Evolutionary conservation across 768 basidiomycete species (phyloP).

Genomic region (Tulasnella sp.): DNA sequence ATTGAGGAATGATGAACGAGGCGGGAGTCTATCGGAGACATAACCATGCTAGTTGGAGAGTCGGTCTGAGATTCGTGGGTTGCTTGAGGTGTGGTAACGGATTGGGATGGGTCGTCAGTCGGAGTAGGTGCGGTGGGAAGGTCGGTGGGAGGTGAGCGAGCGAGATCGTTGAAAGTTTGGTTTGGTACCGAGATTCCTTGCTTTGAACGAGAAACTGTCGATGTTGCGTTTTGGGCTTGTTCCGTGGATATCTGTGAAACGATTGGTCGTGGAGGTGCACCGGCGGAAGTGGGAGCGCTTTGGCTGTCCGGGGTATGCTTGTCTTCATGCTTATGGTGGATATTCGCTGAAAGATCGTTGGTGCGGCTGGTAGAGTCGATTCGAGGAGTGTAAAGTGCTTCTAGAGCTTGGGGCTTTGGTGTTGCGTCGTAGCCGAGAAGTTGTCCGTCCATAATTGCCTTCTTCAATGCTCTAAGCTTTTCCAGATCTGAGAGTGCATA

Average conservation of each 20-base stretch:
- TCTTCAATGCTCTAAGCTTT: conserved; percentile 18
- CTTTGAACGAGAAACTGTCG: background rate
- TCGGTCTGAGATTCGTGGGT: background rate
- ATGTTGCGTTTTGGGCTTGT: background rate
- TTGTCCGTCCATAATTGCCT: conserved; percentile 15
- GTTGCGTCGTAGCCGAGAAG: background rate
- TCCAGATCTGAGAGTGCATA: background rate
- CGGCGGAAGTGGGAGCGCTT: background rate
- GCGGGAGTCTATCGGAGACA: background rate
- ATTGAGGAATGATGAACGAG: background rate
- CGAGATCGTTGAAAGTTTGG: background rate
- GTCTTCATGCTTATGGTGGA: background rate
- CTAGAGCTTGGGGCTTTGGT: conserved; percentile 20
- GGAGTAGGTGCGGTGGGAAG: background rate
- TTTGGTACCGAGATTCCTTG: background rate
- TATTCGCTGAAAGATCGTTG: background rate
- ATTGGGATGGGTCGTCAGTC: background rate
- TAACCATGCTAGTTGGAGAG: background rate
- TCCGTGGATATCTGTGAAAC: background rate
- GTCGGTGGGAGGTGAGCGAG: background rate
- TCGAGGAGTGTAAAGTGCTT: conserved; percentile 14
- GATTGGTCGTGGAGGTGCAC: background rate
- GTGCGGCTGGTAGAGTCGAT: background rate
- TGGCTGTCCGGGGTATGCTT: background rate
- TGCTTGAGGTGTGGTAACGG: background rate